Conservation (phyloP, 805 yeast genomes). For the Vanderwaltozyma polyspora region DNA sequence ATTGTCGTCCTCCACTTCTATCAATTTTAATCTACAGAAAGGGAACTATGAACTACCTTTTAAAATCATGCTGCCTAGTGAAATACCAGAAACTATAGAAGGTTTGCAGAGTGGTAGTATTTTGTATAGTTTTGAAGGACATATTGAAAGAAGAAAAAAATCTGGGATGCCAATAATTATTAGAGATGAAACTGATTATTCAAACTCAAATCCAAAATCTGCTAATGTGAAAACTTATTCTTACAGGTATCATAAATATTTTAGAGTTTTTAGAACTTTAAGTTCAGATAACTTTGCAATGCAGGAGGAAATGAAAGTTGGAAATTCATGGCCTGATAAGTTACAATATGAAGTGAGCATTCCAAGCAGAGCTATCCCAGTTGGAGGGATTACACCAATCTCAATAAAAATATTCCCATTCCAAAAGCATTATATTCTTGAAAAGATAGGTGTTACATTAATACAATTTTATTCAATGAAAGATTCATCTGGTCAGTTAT, state of each 20-base stretch:
- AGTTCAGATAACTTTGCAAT: conserved; percentile 57
- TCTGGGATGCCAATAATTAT: conserved; percentile 32
- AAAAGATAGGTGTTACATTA: conserved; percentile 52
- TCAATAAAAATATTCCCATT: conserved; percentile 66
- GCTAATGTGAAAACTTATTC: background rate
- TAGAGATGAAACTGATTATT: conserved; percentile 2
- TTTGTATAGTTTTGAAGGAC: conserved; percentile 60
- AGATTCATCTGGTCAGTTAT: conserved; percentile 43
- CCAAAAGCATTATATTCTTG: conserved; percentile 62
- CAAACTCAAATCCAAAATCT: background rate
- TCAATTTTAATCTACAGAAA: conserved; percentile 33
- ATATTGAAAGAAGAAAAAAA: conserved; percentile 45
- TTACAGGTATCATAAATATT: conserved; percentile 34
- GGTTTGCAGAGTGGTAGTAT: conserved; percentile 74
- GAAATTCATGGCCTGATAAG: conserved; percentile 81
- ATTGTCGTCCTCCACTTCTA: conserved; percentile 1
- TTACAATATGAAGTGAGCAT: conserved; percentile 78
- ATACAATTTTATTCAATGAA: conserved; percentile 54
- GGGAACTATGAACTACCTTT: conserved; percentile 89
- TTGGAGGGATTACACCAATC: conserved; percentile 66
- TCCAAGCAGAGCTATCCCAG: conserved; percentile 78
- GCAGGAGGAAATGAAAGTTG: conserved; percentile 75
- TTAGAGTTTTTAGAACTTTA: conserved; percentile 73
- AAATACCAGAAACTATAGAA: conserved; percentile 77
- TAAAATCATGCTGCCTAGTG: conserved; percentile 69